A percentile compares a stretch with the other conserved stretches of the same genome.
These are phyloP conservation scores for Pichia sp. DNA, from an alignment of 1,139 yeast genomes.

Conservation along the genomic window DNA sequence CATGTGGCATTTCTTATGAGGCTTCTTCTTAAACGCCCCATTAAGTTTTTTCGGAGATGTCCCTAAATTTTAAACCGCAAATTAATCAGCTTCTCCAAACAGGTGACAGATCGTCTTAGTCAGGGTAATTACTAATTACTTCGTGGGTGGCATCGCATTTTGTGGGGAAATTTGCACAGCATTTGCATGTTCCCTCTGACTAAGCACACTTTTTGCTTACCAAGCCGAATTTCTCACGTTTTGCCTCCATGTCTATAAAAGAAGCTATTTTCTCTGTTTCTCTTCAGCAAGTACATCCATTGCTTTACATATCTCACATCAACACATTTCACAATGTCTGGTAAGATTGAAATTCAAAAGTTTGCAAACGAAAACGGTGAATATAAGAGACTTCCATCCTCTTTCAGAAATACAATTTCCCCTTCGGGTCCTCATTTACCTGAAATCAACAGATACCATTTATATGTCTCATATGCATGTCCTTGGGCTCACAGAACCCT, in stretches of 20 bases:
- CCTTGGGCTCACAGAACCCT: constrained; percentile 95
- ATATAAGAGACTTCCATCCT: constrained; percentile 40
- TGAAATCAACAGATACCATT: constrained; percentile 76
- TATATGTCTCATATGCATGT: constrained; percentile 83
- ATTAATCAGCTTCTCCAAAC: no score
- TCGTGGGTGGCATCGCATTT: background rate
- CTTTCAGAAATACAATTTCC: constrained; percentile 58
- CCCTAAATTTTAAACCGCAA: no score
- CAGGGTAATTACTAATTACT: no score
- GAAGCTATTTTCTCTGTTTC: background rate
- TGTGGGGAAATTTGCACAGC: background rate
- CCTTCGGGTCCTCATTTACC: constrained; percentile 56
- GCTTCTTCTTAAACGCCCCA: no score
- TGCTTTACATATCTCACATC: background rate
- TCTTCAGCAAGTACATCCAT: background rate
- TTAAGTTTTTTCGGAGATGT: no score
- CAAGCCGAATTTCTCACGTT: background rate
- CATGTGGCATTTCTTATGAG: no score
- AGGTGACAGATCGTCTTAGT: no score
- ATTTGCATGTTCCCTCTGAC: background rate
- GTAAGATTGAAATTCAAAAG: constrained; percentile 21
- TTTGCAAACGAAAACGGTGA: constrained; percentile 50
- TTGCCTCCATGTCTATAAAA: background rate
- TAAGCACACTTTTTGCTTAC: background rate
- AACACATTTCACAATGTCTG: background rate